These are phyloP conservation scores for Andrographis paniculata DNA, from an alignment of 305 asterid genomes.

Conservation along the genomic window DNA sequence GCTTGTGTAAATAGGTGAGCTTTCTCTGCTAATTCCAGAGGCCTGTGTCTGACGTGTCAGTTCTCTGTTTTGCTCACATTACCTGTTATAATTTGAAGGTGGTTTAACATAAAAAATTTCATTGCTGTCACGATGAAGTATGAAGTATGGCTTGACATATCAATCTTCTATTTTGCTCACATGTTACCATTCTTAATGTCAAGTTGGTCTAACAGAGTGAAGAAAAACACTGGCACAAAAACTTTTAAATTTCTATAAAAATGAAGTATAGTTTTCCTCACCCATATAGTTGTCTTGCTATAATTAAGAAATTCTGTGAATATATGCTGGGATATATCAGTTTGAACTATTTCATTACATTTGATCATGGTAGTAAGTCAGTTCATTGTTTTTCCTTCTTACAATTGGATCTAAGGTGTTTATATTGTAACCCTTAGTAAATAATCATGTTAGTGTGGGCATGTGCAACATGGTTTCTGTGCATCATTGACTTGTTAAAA, in stretches of 20 bases:
- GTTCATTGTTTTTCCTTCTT: not conserved
- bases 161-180: conserved; percentile 8
- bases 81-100: too few relatives aligned
- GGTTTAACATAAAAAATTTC: too few relatives aligned
- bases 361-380: too few relatives aligned
- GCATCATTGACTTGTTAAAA: conserved; percentile 3
- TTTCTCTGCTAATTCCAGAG: conserved; percentile 6
- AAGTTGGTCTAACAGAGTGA: conserved; percentile 7
- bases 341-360: too few relatives aligned
- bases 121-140: too few relatives aligned
- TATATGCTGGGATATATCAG: too few relatives aligned
- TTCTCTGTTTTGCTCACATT: conserved; percentile 6
- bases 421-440: not conserved
- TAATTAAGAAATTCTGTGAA: too few relatives aligned
- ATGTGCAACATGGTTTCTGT: conserved; percentile 1
- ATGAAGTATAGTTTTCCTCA: too few relatives aligned
- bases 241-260: too few relatives aligned
- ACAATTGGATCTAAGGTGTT: not conserved
- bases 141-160: conserved; percentile 8
- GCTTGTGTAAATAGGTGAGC: conserved; percentile 84
- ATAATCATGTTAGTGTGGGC: not conserved
- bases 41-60: conserved; percentile 13
- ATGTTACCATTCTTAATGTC: conserved; percentile 6
- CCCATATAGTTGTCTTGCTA: too few relatives aligned
- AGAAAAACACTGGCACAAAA: not conserved